phyloP scores from a whole-genome alignment of 2,329 filamentous ascomycete species.

The Penicillium sp. region DNA sequence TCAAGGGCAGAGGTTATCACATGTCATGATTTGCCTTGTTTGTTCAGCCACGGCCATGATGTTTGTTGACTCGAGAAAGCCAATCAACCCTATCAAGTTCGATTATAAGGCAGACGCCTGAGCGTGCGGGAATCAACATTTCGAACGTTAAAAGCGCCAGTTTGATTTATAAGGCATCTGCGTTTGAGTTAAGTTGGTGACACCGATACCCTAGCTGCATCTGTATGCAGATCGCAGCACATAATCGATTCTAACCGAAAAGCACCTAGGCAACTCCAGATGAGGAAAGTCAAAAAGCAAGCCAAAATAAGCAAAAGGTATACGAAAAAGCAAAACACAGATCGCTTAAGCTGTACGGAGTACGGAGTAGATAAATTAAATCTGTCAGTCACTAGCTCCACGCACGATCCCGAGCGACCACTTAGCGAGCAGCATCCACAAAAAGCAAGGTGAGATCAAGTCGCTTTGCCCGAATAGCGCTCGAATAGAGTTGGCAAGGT shows the following conservation, averaged over 20 bases:
- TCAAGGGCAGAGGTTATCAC: slow-evolving; percentile 4
- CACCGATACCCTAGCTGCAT: slow-evolving; percentile 4
- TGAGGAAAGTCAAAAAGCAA: slow-evolving; percentile 5
- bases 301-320: not conserved
- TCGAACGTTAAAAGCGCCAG: not conserved
- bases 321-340: not conserved
- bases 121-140: not conserved
- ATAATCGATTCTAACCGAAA: not conserved
- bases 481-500: slow-evolving; percentile 4
- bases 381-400: slow-evolving; percentile 7
- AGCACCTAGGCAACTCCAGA: not conserved
- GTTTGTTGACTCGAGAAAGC: not conserved
- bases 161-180: not conserved
- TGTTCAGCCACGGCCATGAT: not conserved
- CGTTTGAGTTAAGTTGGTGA: slow-evolving; percentile 4
- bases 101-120: not conserved
- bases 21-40: slow-evolving; percentile 3
- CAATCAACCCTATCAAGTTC: not conserved
- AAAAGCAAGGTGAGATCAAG: slow-evolving; percentile 9
- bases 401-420: slow-evolving; percentile 5
- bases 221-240: slow-evolving; percentile 5
- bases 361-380: not conserved
- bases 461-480: slow-evolving; percentile 11
- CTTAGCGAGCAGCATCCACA: slow-evolving; percentile 7
- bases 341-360: slow-evolving; percentile 1